Percentiles rank a stretch among this genome's conserved stretches.
Evolutionary conservation across 1,139 yeast species (phyloP).

Genomic region (Hansenula sp.): DNA sequence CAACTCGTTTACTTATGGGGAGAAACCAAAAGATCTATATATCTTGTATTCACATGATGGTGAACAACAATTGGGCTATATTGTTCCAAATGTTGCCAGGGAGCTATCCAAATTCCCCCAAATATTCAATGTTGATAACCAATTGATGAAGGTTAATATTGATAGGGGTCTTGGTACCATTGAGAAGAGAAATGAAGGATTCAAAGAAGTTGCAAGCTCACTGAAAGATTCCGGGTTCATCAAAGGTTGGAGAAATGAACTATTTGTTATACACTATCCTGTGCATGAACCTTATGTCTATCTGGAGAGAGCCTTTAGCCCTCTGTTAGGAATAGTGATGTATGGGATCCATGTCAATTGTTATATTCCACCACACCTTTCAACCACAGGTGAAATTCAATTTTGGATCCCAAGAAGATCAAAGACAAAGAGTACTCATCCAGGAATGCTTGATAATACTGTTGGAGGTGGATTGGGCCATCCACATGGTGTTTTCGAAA

Average conservation of each 20-base stretch:
- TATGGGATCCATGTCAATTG: slow-evolving; percentile 91
- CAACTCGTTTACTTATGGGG: slow-evolving; percentile 14
- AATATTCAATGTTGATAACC: slow-evolving; percentile 33
- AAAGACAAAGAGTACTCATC: slow-evolving; percentile 75
- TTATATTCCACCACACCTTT: slow-evolving; percentile 44
- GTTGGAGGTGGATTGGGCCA: slow-evolving; percentile 94
- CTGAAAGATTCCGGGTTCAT: slow-evolving; percentile 36
- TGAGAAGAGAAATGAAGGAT: slow-evolving; percentile 42
- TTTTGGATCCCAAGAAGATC: slow-evolving; percentile 89
- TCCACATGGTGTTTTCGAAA: slow-evolving; percentile 73
- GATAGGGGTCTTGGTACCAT: slow-evolving; percentile 34
- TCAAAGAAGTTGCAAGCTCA: slow-evolving; percentile 39
- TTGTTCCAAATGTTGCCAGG: slow-evolving; percentile 43
- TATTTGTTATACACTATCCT: slow-evolving; percentile 67
- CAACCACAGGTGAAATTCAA: slow-evolving; percentile 38
- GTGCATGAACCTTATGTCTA: slow-evolving; percentile 52
- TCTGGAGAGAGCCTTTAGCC: slow-evolving; percentile 79
- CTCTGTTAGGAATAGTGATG: slow-evolving; percentile 78
- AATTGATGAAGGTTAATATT: slow-evolving; percentile 34
- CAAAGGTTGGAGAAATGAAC: slow-evolving; percentile 86
- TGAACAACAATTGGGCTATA: slow-evolving; percentile 42
- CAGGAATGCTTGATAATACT: slow-evolving; percentile 87
- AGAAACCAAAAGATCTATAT: slow-evolving; percentile 4
- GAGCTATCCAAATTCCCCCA: slow-evolving; percentile 30
- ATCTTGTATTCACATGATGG: slow-evolving; percentile 16